phyloP scores from a whole-genome alignment of 2,329 filamentous ascomycete genomes.

The Pyricularia grisea region DNA sequence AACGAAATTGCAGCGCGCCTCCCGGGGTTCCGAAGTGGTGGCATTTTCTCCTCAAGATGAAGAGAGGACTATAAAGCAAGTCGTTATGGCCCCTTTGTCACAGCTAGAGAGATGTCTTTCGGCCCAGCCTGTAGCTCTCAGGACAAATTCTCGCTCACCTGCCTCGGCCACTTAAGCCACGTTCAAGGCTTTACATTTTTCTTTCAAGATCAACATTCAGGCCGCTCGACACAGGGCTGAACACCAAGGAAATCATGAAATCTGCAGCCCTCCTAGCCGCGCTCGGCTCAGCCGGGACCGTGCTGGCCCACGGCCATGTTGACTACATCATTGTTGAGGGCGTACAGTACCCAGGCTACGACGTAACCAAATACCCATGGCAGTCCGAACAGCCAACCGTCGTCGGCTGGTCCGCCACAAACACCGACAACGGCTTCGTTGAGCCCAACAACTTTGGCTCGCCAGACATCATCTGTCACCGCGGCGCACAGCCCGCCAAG shows the following conservation, averaged over 20 bases:
- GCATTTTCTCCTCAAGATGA: neutral
- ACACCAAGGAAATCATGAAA: neutral
- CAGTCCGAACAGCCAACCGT: slow-evolving; percentile 24
- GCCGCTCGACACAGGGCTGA: neutral
- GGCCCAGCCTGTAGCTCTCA: neutral
- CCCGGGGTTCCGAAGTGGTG: neutral
- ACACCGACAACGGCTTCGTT: slow-evolving; percentile 42
- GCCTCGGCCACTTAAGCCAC: neutral
- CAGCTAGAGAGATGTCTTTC: neutral
- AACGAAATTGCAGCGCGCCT: neutral
- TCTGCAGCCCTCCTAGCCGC: neutral
- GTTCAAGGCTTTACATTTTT: neutral
- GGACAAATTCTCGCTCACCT: neutral
- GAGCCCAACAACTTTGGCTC: slow-evolving; percentile 27
- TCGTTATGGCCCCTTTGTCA: neutral
- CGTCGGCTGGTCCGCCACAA: slow-evolving; percentile 29
- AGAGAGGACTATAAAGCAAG: neutral
- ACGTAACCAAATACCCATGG: slow-evolving; percentile 26
- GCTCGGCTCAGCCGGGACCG: slow-evolving; percentile 45
- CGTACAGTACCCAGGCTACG: slow-evolving; percentile 30
- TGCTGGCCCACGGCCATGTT: slow-evolving; percentile 18
- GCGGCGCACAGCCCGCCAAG: slow-evolving; percentile 24
- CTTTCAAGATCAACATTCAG: neutral
- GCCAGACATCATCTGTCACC: slow-evolving; percentile 38
- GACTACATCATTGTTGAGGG: slow-evolving; percentile 56